Base-by-base conservation (phyloP, 257 asterid species). In the Paraleonurus japonicus region DNA sequence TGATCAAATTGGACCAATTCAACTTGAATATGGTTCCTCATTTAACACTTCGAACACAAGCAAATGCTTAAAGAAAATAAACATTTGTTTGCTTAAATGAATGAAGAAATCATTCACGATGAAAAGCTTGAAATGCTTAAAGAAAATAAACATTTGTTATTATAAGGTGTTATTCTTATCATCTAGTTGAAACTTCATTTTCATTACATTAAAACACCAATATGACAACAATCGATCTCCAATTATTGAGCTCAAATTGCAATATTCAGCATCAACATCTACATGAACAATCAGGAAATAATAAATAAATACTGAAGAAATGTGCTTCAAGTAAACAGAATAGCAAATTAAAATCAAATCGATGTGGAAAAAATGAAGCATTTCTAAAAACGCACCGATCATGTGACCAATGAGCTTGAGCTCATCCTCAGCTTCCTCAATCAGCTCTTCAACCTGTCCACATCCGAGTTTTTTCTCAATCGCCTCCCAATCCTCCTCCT, bases 361-460 rank as follows among this genome's bases (percentile, higher is more conserved):
- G 48, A 76, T 3, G 43, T 69, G 26, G 19, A 58, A 48, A 28
- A 48, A 39, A 65, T 20, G 28, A 50, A 41, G 35, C 64, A 15
- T 17, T 27, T 19, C 13, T 28, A 23, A 47, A 59, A 7, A 69
- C 84, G 43, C 47, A 94, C 99, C 99, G 57, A 71, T 84, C 96
- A 95, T 85, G 79, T 77, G 90, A 17, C 94, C 96, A 15, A 95
- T 85, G 78, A 95, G 96, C 87, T 86, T 89, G 79, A 92, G 96
- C 82, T 95, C 97, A 73, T 95, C 99, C 62, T 77, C 81, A 72
- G 98, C 99, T 75, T 95, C 99, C 75, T 92, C 98, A 58, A 95
- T 88, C 76, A 95, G 80, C 87, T 95, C 99, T 69, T 95, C 98
- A 15, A 95, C 99, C 92, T 92, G 99, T 32, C 99, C 98, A 19